Evolutionary conservation across 331 rosid genomes (phyloP), one percentile per base, ranked within the genome.

Genomic region (Cydonia oblonga): DNA sequence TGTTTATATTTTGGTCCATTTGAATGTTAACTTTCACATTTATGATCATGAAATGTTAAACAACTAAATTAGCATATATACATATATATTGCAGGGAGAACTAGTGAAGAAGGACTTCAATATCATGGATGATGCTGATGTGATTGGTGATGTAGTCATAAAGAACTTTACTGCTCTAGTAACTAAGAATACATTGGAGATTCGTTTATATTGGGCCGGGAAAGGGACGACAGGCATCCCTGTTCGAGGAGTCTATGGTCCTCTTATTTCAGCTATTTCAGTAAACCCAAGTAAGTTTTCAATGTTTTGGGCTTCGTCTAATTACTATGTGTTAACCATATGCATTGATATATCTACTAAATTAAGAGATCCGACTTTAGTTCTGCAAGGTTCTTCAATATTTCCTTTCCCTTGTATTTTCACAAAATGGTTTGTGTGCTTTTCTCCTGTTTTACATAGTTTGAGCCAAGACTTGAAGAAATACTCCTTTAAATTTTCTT

Each of bases 181-280:
- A 65, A 83, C 66, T 58, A 51, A 24, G 19, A 74, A 32, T 35
- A 76, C 86, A 16, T 66, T 92, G 79, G 90, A 90, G 83, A 90
- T 92, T 18, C 91, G 79, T 20, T 73, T 92, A n/a, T 69, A 64
- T 59, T 92, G 98, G 98, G 88, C 97, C 0, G 98, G 97, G 52
- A 92, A 86, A 78, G 98, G 98, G 40, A 81, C 97, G 33, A 77
- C 72, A 7, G 78, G 40, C 53, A 79, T 88, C 18, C 96, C 98
- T 11, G 15, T 2, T n/a, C 73, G 76, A 84, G 89, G 91, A 68
- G 80, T 80, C 62, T 75, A 90, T 70, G 96, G 98, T 51, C 96
- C 98, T 78, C 95, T 92, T 14, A 83, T 92, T 73, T 90, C 96
- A 7, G 98, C 96, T 59, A 90, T 92, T 61, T 83, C 87, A 10